Evolutionary conservation across 2,329 filamentous ascomycete species (phyloP).

Genomic region (Didymella lethalis): DNA sequence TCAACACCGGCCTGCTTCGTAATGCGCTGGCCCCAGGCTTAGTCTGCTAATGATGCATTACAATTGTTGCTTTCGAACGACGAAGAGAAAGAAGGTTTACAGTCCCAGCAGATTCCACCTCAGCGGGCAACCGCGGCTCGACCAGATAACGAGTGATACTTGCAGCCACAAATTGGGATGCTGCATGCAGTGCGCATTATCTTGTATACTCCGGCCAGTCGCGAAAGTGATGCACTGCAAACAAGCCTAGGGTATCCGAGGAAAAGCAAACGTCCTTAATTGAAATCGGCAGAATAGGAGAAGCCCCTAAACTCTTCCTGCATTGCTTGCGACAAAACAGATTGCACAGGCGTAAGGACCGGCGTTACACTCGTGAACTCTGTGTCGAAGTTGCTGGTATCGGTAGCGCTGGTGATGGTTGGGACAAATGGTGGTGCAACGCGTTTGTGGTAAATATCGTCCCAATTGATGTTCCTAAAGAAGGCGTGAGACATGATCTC

Average conservation of each 20-base stretch:
- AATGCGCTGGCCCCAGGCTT: not conserved
- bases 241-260: slow-evolving; percentile 29
- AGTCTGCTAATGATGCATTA: slow-evolving; percentile 18
- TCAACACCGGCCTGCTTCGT: slow-evolving; percentile 4
- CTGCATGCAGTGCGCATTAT: slow-evolving; percentile 1
- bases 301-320: slow-evolving; percentile 99
- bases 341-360: slow-evolving; percentile 95
- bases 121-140: not conserved
- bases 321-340: slow-evolving; percentile 96
- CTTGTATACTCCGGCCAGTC: not conserved
- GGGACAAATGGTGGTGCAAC: slow-evolving; percentile 89
- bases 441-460: slow-evolving; percentile 96
- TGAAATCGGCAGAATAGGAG: slow-evolving; percentile 94
- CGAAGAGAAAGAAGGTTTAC: slow-evolving; percentile 19
- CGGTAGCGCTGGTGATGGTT: slow-evolving; percentile 86
- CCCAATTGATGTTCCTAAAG: slow-evolving; percentile 98
- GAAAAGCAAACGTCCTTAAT: slow-evolving; percentile 48
- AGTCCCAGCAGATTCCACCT: slow-evolving; percentile 7
- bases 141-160: not conserved
- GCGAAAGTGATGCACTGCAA: slow-evolving; percentile 13
- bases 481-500: slow-evolving; percentile 99
- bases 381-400: slow-evolving; percentile 99
- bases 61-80: slow-evolving; percentile 23
- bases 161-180: not conserved
- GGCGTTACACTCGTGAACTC: slow-evolving; percentile 99